Conservation (phyloP, 2,329 filamentous ascomycete genomes). For the Fusarium neocosmosporiellum region DNA sequence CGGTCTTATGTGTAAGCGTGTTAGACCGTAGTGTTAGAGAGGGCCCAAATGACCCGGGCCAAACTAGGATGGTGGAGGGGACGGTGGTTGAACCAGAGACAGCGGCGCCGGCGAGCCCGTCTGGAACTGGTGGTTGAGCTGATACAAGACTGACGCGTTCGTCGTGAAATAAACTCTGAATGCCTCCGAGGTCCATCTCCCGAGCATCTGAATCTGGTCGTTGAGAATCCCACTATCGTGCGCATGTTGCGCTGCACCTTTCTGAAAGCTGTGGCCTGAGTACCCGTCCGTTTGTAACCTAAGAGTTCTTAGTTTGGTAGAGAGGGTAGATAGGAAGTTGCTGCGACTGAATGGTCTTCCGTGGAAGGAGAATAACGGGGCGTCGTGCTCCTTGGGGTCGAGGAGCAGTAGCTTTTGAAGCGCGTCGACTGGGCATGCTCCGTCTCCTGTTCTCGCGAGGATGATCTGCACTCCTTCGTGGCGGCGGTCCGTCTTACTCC, state of each 20-base stretch:
- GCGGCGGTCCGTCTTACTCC: neutral
- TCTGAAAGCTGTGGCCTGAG: neutral
- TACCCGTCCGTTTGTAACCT: neutral
- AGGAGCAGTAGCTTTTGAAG: neutral
- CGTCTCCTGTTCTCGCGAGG: neutral
- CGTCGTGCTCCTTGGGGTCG: neutral
- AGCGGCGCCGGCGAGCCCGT: too few species aligned
- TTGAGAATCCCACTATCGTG: neutral
- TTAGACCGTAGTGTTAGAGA: slow-evolving; percentile 9
- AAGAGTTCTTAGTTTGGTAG: neutral
- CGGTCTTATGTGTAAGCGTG: slow-evolving; percentile 5
- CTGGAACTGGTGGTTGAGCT: too few species aligned
- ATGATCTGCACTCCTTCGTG: neutral
- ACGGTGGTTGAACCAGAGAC: too few species aligned
- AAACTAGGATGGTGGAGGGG: too few species aligned
- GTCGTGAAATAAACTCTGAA: too few species aligned
- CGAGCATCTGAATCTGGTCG: neutral
- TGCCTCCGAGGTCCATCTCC: neutral
- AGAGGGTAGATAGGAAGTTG: neutral
- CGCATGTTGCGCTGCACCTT: neutral
- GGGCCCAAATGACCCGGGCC: neutral
- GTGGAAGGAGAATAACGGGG: neutral
- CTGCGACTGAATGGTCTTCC: neutral
- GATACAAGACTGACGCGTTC: too few species aligned
- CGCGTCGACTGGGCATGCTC: neutral